Conservation (phyloP, 257 asterid genomes). For the Lycium ferocissimum region DNA sequence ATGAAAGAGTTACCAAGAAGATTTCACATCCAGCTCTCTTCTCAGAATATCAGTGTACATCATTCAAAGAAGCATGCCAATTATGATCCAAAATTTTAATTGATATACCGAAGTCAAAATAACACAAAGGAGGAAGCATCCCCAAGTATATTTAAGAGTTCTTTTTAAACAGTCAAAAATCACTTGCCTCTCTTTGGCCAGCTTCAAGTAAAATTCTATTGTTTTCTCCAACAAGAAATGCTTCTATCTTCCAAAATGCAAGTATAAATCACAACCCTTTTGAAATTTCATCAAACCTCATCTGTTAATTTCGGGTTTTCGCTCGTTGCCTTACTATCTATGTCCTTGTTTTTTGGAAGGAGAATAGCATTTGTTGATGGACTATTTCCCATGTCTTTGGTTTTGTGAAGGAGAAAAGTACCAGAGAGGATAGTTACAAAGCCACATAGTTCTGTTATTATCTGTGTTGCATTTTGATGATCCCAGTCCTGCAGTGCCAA, state of each 20-base stretch:
- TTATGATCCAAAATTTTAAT: not conserved
- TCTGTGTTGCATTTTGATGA: slow-evolving; percentile 34
- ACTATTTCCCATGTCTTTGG: slow-evolving; percentile 35
- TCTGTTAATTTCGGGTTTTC: not conserved
- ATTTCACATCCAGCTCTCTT: not conserved
- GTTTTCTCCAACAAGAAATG: slow-evolving; percentile 19
- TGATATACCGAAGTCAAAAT: slow-evolving; percentile 8
- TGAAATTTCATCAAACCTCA: slow-evolving; percentile 16
- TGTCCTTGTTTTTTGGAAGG: slow-evolving; percentile 26
- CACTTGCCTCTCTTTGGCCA: slow-evolving; percentile 16
- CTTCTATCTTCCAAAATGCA: not conserved
- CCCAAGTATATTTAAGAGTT: not conserved
- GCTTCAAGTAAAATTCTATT: not conserved
- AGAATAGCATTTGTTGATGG: slow-evolving; percentile 27
- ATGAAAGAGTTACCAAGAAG: not conserved
- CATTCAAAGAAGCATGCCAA: slow-evolving; percentile 21
- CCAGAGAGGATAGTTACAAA: slow-evolving; percentile 37
- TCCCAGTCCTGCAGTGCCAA: slow-evolving; percentile 32
- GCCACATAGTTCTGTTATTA: slow-evolving; percentile 38
- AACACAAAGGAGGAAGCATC: slow-evolving; percentile 12
- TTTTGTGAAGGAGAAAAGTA: slow-evolving; percentile 38
- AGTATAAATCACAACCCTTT: not conserved
- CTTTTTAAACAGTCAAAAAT: not conserved
- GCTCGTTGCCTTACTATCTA: not conserved
- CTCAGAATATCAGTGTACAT: slow-evolving; percentile 5